phyloP scores from a whole-genome alignment of 2,329 filamentous ascomycete species.

The Cordyceps tenuipes region DNA sequence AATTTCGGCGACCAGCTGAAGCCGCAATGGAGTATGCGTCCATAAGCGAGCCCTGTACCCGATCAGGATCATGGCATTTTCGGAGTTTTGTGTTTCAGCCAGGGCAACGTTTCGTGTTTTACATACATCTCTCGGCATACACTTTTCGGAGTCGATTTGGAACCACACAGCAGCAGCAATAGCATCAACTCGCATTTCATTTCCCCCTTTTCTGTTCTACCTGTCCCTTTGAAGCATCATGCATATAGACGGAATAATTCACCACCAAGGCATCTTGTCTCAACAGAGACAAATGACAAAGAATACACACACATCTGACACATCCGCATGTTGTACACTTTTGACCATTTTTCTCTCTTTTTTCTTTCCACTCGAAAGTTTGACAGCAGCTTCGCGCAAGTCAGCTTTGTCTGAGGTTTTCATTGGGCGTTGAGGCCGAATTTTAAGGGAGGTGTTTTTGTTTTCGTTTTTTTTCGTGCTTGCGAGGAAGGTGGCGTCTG shows the following conservation, averaged over 20 bases:
- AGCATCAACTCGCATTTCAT: slow-evolving; percentile 7
- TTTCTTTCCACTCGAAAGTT: neutral
- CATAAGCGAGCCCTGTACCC: slow-evolving; percentile 19
- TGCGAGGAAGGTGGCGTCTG: neutral
- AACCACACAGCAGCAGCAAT: slow-evolving; percentile 1
- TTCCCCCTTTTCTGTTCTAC: neutral
- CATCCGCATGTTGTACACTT: slow-evolving; percentile 6
- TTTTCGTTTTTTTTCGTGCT: neutral
- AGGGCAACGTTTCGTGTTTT: slow-evolving; percentile 9
- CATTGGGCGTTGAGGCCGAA: neutral
- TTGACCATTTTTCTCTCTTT: slow-evolving; percentile 4
- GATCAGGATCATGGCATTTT: slow-evolving; percentile 1
- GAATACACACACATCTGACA: neutral
- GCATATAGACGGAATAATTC: slow-evolving; percentile 12
- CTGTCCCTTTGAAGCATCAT: neutral
- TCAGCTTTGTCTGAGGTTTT: neutral
- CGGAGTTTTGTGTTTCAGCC: slow-evolving; percentile 4
- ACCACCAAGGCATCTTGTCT: slow-evolving; percentile 5
- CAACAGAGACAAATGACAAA: slow-evolving; percentile 8
- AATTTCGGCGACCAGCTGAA: slow-evolving; percentile 55
- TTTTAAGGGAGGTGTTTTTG: neutral
- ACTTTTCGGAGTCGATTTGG: slow-evolving; percentile 9
- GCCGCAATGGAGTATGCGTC: slow-evolving; percentile 49
- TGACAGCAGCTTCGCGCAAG: neutral
- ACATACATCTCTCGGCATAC: slow-evolving; percentile 5